Conservation (phyloP, 148 eudicot genomes). For the Chenopodium suecicum region DNA sequence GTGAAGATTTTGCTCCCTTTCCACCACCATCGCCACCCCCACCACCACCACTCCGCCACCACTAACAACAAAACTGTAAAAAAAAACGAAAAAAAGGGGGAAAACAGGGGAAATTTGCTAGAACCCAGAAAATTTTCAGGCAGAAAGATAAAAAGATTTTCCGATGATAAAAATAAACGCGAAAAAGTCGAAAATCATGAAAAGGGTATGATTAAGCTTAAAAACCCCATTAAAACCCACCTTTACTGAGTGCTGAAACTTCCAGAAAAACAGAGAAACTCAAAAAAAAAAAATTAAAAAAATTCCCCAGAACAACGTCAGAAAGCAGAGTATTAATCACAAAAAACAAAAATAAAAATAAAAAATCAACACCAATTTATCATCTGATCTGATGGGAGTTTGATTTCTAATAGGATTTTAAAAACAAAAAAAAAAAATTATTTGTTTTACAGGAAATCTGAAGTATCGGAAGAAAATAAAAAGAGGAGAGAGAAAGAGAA, state of each 20-base stretch:
- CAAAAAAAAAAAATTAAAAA: no score
- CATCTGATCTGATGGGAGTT: no score
- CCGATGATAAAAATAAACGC: background rate
- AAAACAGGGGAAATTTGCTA: slow-evolving; percentile 1
- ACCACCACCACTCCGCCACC: background rate
- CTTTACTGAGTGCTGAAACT: background rate
- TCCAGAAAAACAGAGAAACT: background rate
- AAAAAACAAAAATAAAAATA: no score
- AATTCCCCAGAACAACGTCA: no score
- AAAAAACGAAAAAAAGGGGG: background rate
- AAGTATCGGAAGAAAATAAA: no score
- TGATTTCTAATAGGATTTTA: no score
- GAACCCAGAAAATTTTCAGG: background rate
- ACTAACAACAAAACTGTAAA: background rate
- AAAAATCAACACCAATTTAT: no score
- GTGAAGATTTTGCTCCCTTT: background rate
- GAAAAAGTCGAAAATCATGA: background rate
- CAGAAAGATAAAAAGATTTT: background rate
- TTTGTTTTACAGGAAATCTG: no score
- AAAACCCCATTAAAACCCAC: background rate
- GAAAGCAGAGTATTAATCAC: no score
- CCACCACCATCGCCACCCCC: background rate
- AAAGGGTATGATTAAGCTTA: background rate
- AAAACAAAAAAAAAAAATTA: no score
- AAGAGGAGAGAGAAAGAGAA: no score